Conservation (phyloP, 23 red algal species). For the Gracilaria caudata region DNA sequence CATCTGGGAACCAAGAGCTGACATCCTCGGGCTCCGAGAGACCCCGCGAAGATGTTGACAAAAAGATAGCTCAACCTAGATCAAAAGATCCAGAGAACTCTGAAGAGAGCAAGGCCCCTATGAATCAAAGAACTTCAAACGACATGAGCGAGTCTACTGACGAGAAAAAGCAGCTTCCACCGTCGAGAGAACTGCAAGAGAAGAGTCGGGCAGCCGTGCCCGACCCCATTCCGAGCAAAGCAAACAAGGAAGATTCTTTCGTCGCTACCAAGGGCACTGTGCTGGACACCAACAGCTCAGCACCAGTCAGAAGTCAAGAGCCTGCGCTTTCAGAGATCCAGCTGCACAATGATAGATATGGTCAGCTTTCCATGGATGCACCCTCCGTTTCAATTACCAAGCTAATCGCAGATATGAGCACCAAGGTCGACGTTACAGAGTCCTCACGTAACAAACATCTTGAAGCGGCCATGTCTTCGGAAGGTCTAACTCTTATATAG, state of each 20-base stretch:
- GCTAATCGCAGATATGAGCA: constrained; percentile 29
- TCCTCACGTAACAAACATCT: constrained; percentile 18
- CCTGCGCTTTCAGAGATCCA: neutral
- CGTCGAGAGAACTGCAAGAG: neutral
- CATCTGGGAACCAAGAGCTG: neutral
- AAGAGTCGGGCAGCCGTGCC: neutral
- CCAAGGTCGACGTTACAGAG: neutral
- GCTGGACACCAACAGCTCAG: neutral
- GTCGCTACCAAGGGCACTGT: neutral
- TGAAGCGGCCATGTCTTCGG: constrained; percentile 13
- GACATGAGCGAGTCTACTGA: neutral
- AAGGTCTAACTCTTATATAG: constrained; percentile 36
- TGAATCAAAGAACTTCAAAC: neutral
- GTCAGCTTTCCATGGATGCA: constrained; percentile 17
- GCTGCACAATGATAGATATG: constrained; percentile 1
- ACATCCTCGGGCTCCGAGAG: neutral
- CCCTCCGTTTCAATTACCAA: constrained; percentile 19
- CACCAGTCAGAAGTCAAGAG: neutral
- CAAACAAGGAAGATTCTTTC: neutral
- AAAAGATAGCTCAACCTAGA: neutral
- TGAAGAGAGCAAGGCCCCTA: neutral
- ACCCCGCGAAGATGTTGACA: neutral
- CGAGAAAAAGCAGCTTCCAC: neutral
- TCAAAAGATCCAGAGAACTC: neutral
- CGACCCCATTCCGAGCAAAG: neutral